Base-by-base conservation (phyloP, 164 flowering plant genomes). In the Magnolia sinica region DNA sequence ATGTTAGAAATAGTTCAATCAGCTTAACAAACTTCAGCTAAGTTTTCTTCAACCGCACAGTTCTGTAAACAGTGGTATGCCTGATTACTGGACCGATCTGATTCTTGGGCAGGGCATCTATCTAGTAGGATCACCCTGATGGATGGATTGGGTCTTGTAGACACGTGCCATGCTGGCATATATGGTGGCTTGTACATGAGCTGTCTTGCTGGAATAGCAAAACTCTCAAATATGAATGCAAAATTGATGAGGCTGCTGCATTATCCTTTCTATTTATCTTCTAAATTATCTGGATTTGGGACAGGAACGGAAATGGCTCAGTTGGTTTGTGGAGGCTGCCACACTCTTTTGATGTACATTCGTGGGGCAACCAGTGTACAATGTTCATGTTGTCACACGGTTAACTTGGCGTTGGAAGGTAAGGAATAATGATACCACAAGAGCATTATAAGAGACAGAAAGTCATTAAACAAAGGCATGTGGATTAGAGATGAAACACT, bases 251-350 rank as follows among this genome's bases (percentile, higher is more conserved):
- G 22, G 20, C 23, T 7, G 20, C 23, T 7, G 1, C 16, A 3
- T 18, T 6, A 45, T 20, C 59, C 13, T 29, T 16, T 19, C 59
- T 0, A 24, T 65, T 65, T 8, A 24, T 22, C 13, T 65, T 65
- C 37, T 22, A 24, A 11, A 10, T 20, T 65, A 10, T 20, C 77
- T 52, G 52, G 5, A 75, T 63, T 64, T 73, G 79, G 45, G 71
- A 58, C 85, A 93, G 98, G 96, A 75, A 91, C 95, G 11, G 98
- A 93, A 85, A 93, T 93, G 98, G 96, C 96, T 11, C 98, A 93
- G 79, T 81, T 93, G 84, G 87, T 93, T 2, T 93, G 98, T 80
- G 98, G 92, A 80, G 95, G 98, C 71, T 94, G 98, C 82, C 97
- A 91, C 79, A 92, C 94, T 58, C 84, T 91, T 71, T 85, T 94